A percentile compares a stretch with the other conserved stretches of the same genome.
These are phyloP conservation scores for Aspergillus versicolor DNA, from an alignment of 2,329 filamentous ascomycete species.

Conservation along the genomic window DNA sequence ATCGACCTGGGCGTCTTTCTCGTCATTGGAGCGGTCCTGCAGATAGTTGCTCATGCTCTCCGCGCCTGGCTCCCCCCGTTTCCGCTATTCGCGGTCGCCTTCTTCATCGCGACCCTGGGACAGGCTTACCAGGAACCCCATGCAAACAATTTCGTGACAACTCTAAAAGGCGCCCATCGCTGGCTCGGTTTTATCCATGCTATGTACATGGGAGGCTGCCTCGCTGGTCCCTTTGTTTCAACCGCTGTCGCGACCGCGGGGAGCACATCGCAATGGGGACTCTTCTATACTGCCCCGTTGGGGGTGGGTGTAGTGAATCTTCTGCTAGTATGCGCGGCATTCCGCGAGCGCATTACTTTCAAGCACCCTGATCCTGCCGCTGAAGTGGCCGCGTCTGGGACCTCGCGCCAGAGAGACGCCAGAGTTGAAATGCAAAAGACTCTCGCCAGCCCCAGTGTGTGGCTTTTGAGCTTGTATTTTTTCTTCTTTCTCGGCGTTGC, in stretches of 20 bases:
- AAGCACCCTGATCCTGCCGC: background rate
- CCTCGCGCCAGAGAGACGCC: slow-evolving; percentile 10
- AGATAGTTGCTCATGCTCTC: slow-evolving; percentile 48
- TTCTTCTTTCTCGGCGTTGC: slow-evolving; percentile 61
- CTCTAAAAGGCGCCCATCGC: slow-evolving; percentile 53
- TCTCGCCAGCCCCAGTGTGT: slow-evolving; percentile 39
- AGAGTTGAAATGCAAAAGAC: slow-evolving; percentile 26
- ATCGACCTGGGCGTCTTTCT: slow-evolving; percentile 59
- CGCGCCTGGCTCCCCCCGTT: slow-evolving; percentile 60
- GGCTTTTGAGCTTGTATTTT: slow-evolving; percentile 62
- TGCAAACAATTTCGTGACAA: slow-evolving; percentile 61
- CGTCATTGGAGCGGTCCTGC: slow-evolving; percentile 54
- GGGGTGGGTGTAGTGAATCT: slow-evolving; percentile 55
- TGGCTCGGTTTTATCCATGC: slow-evolving; percentile 66
- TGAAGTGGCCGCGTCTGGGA: background rate
- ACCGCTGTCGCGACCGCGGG: slow-evolving; percentile 50
- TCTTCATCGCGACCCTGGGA: slow-evolving; percentile 58
- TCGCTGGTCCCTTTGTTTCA: slow-evolving; percentile 57
- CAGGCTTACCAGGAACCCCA: slow-evolving; percentile 66
- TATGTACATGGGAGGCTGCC: slow-evolving; percentile 58
- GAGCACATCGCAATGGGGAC: slow-evolving; percentile 47
- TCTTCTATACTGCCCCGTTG: slow-evolving; percentile 59
- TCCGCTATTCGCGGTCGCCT: slow-evolving; percentile 56
- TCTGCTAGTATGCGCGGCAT: slow-evolving; percentile 47
- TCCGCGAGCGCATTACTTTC: slow-evolving; percentile 42